phyloP scores from a whole-genome alignment of 495 filamentous ascomycete genomes.

The Trichoderma gamsii region DNA sequence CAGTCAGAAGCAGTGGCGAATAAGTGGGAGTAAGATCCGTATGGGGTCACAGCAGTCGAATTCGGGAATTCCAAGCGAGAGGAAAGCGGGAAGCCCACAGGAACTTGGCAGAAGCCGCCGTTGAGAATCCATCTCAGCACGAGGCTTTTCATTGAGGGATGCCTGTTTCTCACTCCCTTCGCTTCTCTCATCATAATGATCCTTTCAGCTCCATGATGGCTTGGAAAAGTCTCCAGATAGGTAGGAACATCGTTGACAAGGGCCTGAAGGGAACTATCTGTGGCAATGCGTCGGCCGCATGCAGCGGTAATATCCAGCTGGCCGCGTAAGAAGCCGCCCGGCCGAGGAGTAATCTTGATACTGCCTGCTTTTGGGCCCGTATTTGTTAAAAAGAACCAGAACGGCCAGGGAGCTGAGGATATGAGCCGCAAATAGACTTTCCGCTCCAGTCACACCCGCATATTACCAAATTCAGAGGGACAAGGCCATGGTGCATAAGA shows the following conservation, averaged over 20 bases:
- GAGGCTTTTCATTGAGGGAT: not conserved
- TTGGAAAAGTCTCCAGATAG: not conserved
- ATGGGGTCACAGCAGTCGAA: not conserved
- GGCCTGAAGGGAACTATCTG: not conserved
- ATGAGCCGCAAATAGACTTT: too few relatives aligned
- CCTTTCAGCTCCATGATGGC: not conserved
- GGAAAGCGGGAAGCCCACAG: not conserved
- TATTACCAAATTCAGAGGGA: too few relatives aligned
- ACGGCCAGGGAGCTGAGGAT: too few relatives aligned
- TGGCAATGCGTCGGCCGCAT: not conserved
- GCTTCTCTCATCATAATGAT: not conserved
- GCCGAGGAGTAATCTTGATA: not conserved
- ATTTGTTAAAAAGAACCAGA: too few relatives aligned
- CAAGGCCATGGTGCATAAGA: not conserved
- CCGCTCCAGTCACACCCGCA: too few relatives aligned
- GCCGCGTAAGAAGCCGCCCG: not conserved
- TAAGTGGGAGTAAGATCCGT: not conserved
- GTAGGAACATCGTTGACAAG: not conserved
- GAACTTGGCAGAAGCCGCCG: not conserved
- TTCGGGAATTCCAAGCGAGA: constrained; percentile 1
- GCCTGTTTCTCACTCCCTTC: not conserved
- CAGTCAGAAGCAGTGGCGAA: not conserved
- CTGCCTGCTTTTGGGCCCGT: not conserved
- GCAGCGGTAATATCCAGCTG: not conserved
- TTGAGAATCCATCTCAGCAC: not conserved